phyloP scores from a whole-genome alignment of 2,329 filamentous ascomycete genomes.

The Paracamarosporium sp. region DNA sequence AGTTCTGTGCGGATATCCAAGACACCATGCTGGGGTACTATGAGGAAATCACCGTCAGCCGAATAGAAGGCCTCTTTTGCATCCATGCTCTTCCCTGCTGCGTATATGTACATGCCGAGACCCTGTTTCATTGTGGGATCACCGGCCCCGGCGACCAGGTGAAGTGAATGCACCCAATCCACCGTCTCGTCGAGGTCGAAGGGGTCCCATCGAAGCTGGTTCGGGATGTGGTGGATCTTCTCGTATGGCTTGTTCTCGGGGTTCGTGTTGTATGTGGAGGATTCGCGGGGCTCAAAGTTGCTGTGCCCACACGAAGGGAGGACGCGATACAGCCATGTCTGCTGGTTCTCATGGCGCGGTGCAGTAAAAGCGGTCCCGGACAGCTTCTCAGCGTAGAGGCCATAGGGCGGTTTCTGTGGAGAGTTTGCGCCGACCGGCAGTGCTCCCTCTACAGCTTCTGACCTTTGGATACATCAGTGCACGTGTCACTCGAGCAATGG shows the following conservation, averaged over 20 bases:
- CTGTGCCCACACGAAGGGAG: slow-evolving; percentile 65
- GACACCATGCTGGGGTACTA: slow-evolving; percentile 69
- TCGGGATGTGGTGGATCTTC: slow-evolving; percentile 76
- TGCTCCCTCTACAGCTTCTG: slow-evolving; percentile 77
- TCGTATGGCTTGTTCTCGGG: slow-evolving; percentile 58
- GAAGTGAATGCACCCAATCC: slow-evolving; percentile 73
- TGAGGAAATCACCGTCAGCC: slow-evolving; percentile 73
- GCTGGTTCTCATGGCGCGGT: slow-evolving; percentile 63
- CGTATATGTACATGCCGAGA: slow-evolving; percentile 80
- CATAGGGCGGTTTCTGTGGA: slow-evolving; percentile 78
- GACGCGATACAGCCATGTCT: slow-evolving; percentile 66
- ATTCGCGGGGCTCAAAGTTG: slow-evolving; percentile 59
- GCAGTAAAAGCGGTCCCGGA: slow-evolving; percentile 67
- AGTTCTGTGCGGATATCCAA: slow-evolving; percentile 74
- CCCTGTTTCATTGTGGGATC: slow-evolving; percentile 81
- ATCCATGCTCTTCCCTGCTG: slow-evolving; percentile 79
- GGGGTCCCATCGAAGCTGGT: slow-evolving; percentile 81
- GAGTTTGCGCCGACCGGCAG: slow-evolving; percentile 80
- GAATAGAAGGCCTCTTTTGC: slow-evolving; percentile 81
- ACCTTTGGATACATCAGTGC: slow-evolving; percentile 55
- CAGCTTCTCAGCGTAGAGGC: slow-evolving; percentile 78
- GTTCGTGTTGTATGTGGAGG: slow-evolving; percentile 58
- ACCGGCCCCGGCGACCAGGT: slow-evolving; percentile 78
- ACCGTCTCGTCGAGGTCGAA: slow-evolving; percentile 75
- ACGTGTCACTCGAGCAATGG: neutral